A percentile compares a stretch with the other conserved stretches of the same genome.
Conservation (phyloP, 805 yeast genomes). For the Pichia manshurica region DNA sequence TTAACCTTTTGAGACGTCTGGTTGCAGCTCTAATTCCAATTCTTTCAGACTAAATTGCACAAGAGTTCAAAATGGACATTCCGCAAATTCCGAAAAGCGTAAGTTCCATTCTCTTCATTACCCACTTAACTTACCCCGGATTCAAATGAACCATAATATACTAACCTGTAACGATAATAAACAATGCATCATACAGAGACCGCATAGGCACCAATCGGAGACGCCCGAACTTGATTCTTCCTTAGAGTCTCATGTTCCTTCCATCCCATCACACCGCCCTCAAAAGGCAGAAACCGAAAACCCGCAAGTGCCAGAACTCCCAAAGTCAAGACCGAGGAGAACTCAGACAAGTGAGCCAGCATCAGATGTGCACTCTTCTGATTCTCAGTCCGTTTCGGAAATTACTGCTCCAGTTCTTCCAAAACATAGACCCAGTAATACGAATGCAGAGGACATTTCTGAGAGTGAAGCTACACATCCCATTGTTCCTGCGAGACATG, state of each 20-base stretch:
- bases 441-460: too few relatives aligned
- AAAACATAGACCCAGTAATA: too few relatives aligned
- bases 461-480: too few relatives aligned
- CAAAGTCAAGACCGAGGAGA: constrained; percentile 17
- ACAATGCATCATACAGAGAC: constrained; percentile 1
- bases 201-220: neutral
- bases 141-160: neutral
- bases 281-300: neutral
- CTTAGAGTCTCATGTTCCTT: neutral
- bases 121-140: neutral
- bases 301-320: constrained; percentile 11
- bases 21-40: too few relatives aligned
- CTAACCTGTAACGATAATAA: neutral
- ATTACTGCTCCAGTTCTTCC: too few relatives aligned
- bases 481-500: too few relatives aligned
- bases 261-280: constrained; percentile 5
- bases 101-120: neutral
- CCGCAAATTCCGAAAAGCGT: neutral
- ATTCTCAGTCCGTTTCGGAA: too few relatives aligned
- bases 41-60: too few relatives aligned
- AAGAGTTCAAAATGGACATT: neutral
- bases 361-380: too few relatives aligned
- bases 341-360: too few relatives aligned
- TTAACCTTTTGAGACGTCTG: too few relatives aligned
- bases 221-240: neutral